Percentiles rank a stretch among this genome's conserved stretches.
These are phyloP conservation scores for Petasospora rhodanensis DNA, from an alignment of 1,139 yeast species.

Conservation along the genomic window DNA sequence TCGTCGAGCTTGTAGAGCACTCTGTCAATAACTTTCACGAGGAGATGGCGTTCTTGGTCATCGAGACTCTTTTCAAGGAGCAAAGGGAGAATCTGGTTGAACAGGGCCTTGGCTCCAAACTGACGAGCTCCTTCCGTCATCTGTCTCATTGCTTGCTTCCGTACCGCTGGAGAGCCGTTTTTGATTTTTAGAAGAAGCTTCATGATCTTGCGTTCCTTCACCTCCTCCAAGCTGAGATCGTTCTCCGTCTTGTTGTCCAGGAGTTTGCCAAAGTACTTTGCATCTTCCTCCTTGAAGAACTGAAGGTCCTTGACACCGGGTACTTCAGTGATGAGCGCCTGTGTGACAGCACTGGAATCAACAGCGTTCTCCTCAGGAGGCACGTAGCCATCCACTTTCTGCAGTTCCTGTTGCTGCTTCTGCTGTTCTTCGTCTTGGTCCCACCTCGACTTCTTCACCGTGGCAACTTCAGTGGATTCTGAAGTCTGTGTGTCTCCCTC, in stretches of 20 bases:
- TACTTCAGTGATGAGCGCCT: slow-evolving; percentile 45
- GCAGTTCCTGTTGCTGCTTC: too few species aligned
- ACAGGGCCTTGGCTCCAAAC: slow-evolving; percentile 67
- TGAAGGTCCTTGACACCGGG: slow-evolving; percentile 64
- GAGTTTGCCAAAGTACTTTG: slow-evolving; percentile 65
- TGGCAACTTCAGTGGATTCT: not conserved
- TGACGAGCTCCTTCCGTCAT: slow-evolving; percentile 59
- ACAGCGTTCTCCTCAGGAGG: slow-evolving; percentile 33
- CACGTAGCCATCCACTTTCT: slow-evolving; percentile 7
- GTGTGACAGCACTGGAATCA: slow-evolving; percentile 26
- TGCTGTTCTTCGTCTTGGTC: slow-evolving; percentile 12
- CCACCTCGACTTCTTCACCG: slow-evolving; percentile 22
- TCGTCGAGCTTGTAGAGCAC: slow-evolving; percentile 62
- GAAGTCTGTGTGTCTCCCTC: slow-evolving; percentile 22
- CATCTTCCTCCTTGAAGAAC: slow-evolving; percentile 68
- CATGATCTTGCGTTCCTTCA: slow-evolving; percentile 59
- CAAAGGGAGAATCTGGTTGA: slow-evolving; percentile 68
- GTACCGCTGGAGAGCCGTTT: slow-evolving; percentile 64
- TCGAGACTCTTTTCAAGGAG: slow-evolving; percentile 69
- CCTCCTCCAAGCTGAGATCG: slow-evolving; percentile 46
- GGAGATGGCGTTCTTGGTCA: slow-evolving; percentile 78
- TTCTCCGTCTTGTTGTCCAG: slow-evolving; percentile 35
- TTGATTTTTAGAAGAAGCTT: slow-evolving; percentile 63
- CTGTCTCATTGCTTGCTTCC: slow-evolving; percentile 69
- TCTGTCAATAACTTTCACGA: slow-evolving; percentile 73